Conservation (phyloP, 2,329 filamentous ascomycete species). For the Aspergillus sp. region DNA sequence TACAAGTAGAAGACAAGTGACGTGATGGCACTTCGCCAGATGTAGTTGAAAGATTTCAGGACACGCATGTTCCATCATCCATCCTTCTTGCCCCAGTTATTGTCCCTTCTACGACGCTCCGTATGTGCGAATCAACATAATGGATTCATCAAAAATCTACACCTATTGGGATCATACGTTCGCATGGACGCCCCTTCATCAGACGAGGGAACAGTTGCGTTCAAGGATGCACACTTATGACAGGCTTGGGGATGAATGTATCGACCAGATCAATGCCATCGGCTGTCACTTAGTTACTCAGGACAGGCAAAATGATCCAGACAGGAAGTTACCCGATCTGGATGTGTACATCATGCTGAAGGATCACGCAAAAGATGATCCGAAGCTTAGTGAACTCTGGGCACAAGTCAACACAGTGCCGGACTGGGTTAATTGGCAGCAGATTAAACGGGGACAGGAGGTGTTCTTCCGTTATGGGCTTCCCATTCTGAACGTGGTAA, state of each 20-base stretch:
- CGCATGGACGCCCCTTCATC: constrained; percentile 67
- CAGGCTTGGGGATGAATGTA: constrained; percentile 64
- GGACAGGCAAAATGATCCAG: constrained; percentile 2
- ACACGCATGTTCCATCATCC: too few relatives aligned
- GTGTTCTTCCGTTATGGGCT: constrained; percentile 77
- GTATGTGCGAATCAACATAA: background rate
- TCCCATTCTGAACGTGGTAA: constrained; percentile 60
- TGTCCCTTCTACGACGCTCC: background rate
- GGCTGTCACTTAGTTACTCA: constrained; percentile 46
- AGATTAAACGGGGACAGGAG: constrained; percentile 72
- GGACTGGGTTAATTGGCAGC: constrained; percentile 75
- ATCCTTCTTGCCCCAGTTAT: background rate
- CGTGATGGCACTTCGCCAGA: too few relatives aligned
- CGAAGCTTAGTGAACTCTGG: constrained; percentile 63
- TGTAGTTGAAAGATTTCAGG: too few relatives aligned
- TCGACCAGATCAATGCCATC: constrained; percentile 65
- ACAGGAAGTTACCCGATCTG: constrained; percentile 41
- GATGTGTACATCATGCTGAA: constrained; percentile 67
- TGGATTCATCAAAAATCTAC: constrained; percentile 19
- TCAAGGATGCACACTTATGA: constrained; percentile 69
- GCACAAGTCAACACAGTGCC: constrained; percentile 66
- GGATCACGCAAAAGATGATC: constrained; percentile 60
- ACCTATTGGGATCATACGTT: constrained; percentile 67
- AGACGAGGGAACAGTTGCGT: constrained; percentile 60
- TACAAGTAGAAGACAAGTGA: too few relatives aligned